phyloP scores from a whole-genome alignment of 2,329 filamentous ascomycete species.

The Hypoxylon sp. region DNA sequence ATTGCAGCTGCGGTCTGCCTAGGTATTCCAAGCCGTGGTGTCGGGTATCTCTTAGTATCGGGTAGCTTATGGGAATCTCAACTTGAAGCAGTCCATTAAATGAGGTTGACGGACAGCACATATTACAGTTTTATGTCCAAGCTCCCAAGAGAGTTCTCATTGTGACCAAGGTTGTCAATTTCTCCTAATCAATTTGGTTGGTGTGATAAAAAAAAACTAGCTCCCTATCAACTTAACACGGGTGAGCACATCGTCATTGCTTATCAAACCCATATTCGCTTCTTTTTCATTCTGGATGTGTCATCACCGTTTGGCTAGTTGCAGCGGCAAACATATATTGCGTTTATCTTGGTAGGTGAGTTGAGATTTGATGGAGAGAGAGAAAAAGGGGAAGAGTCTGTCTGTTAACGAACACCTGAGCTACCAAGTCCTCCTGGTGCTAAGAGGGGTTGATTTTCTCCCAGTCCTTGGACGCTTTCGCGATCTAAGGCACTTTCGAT shows the following conservation, averaged over 20 bases:
- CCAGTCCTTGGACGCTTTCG: conserved; percentile 47
- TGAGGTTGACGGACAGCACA: no score
- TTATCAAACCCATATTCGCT: conserved; percentile 12
- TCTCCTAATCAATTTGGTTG: conserved; percentile 22
- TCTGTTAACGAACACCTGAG: conserved; percentile 43
- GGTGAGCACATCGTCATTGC: conserved; percentile 10
- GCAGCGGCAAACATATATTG: conserved; percentile 10
- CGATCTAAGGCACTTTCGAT: conserved; percentile 47
- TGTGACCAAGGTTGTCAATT: neutral
- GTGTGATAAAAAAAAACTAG: conserved; percentile 10
- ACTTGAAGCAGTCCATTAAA: no score
- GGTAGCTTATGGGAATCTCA: no score
- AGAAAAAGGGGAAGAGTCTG: conserved; percentile 4
- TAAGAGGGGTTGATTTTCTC: conserved; percentile 48
- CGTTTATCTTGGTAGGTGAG: conserved; percentile 11
- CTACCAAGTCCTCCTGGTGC: conserved; percentile 47
- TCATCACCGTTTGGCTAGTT: conserved; percentile 4
- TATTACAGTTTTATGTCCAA: no score
- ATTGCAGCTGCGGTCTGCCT: conserved; percentile 16
- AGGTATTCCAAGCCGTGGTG: conserved; percentile 1
- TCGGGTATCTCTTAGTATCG: conserved; percentile 17
- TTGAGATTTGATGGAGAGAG: conserved; percentile 8
- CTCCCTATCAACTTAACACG: conserved; percentile 18
- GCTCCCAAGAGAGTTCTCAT: no score
- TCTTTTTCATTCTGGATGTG: conserved; percentile 1